phyloP scores from a whole-genome alignment of 1,284 basidiomycete genomes.

The Earliella scabrosa region DNA sequence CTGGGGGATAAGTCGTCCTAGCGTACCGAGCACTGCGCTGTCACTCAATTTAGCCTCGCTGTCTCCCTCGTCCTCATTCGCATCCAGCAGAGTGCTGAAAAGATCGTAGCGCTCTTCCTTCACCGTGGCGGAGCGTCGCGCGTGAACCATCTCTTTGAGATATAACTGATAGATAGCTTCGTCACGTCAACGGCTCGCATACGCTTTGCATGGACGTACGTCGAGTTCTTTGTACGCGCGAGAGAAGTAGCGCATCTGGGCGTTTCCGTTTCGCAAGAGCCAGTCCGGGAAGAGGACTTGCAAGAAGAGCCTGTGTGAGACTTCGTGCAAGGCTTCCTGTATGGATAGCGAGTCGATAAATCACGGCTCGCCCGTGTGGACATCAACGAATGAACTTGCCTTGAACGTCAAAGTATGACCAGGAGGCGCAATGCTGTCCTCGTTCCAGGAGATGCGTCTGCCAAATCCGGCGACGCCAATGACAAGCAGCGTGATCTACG shows the following conservation, averaged over 20 bases:
- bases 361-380: no score
- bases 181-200: no score
- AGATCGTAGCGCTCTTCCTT: slow-evolving; percentile 54
- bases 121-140: slow-evolving; percentile 41
- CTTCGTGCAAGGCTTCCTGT: slow-evolving; percentile 49
- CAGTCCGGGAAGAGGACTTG: slow-evolving; percentile 50
- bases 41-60: slow-evolving; percentile 45
- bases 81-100: slow-evolving; percentile 56
- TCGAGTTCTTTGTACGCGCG: slow-evolving; percentile 53
- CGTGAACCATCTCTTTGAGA: slow-evolving; percentile 59
- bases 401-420: slow-evolving; percentile 62
- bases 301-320: slow-evolving; percentile 47
- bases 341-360: no score
- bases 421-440: slow-evolving; percentile 43
- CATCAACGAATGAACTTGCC: no score
- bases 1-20: no score
- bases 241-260: slow-evolving; percentile 39
- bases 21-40: slow-evolving; percentile 51
- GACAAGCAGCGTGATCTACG: slow-evolving; percentile 58
- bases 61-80: slow-evolving; percentile 42
- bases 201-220: slow-evolving; percentile 33
- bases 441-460: slow-evolving; percentile 52
- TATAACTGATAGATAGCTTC: slow-evolving; percentile 48
- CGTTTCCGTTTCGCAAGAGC: slow-evolving; percentile 42
- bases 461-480: slow-evolving; percentile 66